These are phyloP conservation scores for Blastobotrys chiropterorum DNA, from an alignment of 805 yeast genomes.

Conservation along the genomic window DNA sequence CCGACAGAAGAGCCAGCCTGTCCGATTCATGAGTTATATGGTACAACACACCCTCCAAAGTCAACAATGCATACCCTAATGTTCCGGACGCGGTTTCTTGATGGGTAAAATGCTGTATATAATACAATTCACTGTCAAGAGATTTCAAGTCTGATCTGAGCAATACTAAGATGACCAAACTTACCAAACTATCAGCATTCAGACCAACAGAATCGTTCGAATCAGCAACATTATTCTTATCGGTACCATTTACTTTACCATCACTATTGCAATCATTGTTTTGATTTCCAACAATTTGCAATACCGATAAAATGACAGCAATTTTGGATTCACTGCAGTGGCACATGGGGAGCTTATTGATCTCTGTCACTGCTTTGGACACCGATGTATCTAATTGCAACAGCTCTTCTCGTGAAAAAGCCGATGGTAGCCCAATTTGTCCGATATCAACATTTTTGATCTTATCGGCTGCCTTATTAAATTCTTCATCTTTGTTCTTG, in stretches of 20 bases:
- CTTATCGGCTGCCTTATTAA: constrained; percentile 22
- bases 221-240: background rate
- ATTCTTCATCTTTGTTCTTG: constrained; percentile 21
- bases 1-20: constrained; percentile 38
- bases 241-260: background rate
- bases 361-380: constrained; percentile 43
- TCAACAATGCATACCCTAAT: constrained; percentile 71
- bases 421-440: constrained; percentile 37
- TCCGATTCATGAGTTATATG: constrained; percentile 47
- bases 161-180: constrained; percentile 65
- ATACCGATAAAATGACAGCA: constrained; percentile 40
- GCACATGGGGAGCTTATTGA: constrained; percentile 38
- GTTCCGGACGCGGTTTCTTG: constrained; percentile 50
- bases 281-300: constrained; percentile 42
- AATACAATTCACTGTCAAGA: constrained; percentile 57
- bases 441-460: constrained; percentile 33
- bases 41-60: constrained; percentile 72
- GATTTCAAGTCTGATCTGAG: constrained; percentile 53
- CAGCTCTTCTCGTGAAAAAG: constrained; percentile 14
- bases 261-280: background rate
- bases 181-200: constrained; percentile 78
- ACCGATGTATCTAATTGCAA: constrained; percentile 39
- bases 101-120: constrained; percentile 55
- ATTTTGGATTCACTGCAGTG: constrained; percentile 26
- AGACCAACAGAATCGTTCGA: constrained; percentile 25